phyloP scores from a whole-genome alignment of 1,139 yeast species.

The Sugiyamaella grinbergsii region DNA sequence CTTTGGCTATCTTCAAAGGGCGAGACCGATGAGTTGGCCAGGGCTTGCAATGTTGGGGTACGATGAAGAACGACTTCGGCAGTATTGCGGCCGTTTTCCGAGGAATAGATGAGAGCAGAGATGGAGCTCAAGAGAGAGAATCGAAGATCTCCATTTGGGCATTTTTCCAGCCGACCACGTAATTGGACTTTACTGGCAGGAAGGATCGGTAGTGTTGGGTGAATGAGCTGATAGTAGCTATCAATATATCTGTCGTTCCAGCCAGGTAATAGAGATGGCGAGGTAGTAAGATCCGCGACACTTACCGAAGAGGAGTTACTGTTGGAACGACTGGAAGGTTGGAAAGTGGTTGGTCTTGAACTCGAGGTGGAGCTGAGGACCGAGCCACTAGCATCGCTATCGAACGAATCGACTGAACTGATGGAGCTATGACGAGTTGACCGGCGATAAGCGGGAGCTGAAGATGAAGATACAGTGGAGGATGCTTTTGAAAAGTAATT shows the following conservation, averaged over 20 bases:
- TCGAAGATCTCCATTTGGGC: conserved; percentile 32
- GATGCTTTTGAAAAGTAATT: conserved; percentile 25
- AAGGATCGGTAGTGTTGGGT: conserved; percentile 46
- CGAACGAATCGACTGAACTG: conserved; percentile 27
- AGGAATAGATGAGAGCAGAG: conserved; percentile 29
- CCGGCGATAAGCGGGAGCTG: conserved; percentile 16
- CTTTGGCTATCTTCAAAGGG: conserved; percentile 25
- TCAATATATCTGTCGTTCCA: conserved; percentile 44
- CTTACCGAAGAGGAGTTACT: conserved; percentile 4
- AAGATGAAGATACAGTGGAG: conserved; percentile 13
- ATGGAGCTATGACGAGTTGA: conserved; percentile 27
- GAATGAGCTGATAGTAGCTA: conserved; percentile 44
- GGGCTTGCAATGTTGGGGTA: conserved; percentile 14
- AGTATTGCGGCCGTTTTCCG: conserved; percentile 19
- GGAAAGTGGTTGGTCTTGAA: not conserved
- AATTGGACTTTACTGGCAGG: conserved; percentile 42
- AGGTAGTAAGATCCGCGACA: conserved; percentile 13
- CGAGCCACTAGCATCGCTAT: conserved; percentile 18
- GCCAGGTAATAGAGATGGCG: conserved; percentile 24
- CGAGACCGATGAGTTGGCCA: conserved; percentile 14
- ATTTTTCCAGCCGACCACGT: conserved; percentile 37
- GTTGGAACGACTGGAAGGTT: conserved; percentile 6
- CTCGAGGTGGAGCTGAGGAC: conserved; percentile 7
- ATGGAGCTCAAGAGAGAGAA: conserved; percentile 32
- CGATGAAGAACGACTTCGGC: conserved; percentile 12